These are phyloP conservation scores for Musa beccarii DNA, from an alignment of 176 grass and related monocot species.

Conservation along the genomic window DNA sequence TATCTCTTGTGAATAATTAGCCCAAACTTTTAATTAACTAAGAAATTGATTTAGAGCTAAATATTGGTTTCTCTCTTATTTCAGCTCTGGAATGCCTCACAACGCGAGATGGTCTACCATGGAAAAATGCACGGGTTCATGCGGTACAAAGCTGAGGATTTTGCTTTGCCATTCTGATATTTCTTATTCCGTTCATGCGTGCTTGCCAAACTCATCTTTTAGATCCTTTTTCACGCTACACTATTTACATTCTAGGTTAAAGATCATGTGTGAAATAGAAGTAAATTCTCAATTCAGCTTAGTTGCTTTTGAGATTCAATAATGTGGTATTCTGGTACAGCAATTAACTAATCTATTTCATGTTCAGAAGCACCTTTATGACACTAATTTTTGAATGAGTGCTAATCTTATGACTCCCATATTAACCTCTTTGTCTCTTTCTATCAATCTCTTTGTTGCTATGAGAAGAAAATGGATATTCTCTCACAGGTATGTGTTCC, in stretches of 20 bases:
- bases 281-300: no score
- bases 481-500: neutral
- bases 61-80: neutral
- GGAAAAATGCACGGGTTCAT: constrained; percentile 99
- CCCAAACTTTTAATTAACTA: constrained; percentile 6
- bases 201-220: neutral
- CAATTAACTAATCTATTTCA: neutral
- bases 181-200: neutral
- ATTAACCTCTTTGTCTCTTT: neutral
- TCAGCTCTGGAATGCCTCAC: constrained; percentile 98
- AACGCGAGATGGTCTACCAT: constrained; percentile 76
- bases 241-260: no score
- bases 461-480: neutral
- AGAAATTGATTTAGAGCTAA: neutral
- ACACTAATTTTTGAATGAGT: neutral
- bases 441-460: no score
- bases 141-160: constrained; percentile 37
- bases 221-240: neutral
- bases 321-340: neutral
- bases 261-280: no score
- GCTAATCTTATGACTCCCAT: neutral
- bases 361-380: neutral
- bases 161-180: neutral
- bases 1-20: constrained; percentile 6
- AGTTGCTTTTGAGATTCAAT: neutral